phyloP scores from a whole-genome alignment of 2,329 filamentous ascomycete genomes.

The Amesomyces nigricolor region DNA sequence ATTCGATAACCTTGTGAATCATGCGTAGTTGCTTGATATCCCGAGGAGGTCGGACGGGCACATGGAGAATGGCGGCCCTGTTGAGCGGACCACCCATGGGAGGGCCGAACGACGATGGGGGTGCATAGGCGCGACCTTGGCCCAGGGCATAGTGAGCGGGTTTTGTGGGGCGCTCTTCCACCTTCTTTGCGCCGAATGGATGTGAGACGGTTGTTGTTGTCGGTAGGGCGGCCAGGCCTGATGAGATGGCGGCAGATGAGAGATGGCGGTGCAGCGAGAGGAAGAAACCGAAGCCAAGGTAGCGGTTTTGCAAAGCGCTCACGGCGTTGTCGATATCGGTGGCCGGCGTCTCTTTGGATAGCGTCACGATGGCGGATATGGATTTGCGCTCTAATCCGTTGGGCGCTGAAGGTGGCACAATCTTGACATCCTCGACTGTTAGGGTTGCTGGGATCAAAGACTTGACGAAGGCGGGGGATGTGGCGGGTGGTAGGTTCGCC shows the following conservation, averaged over 20 bases:
- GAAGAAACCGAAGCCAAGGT: constrained; percentile 79
- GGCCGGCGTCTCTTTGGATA: constrained; percentile 73
- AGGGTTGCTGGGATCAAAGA: constrained; percentile 55
- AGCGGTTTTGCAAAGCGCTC: constrained; percentile 72
- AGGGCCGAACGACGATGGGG: constrained; percentile 62
- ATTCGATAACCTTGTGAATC: constrained; percentile 84
- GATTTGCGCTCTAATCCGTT: constrained; percentile 61
- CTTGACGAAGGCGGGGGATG: constrained; percentile 54
- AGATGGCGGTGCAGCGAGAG: constrained; percentile 75
- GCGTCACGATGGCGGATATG: constrained; percentile 70
- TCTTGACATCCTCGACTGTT: constrained; percentile 66
- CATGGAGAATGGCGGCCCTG: constrained; percentile 51
- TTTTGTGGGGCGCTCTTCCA: constrained; percentile 39
- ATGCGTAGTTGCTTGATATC: constrained; percentile 74
- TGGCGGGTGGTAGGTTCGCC: constrained; percentile 55
- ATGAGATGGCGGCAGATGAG: constrained; percentile 64
- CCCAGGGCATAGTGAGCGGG: constrained; percentile 34
- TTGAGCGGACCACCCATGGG: constrained; percentile 37
- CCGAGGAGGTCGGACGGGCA: constrained; percentile 67
- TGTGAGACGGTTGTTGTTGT: constrained; percentile 46
- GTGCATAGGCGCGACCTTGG: constrained; percentile 63
- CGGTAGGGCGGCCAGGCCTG: constrained; percentile 35
- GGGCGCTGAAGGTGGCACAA: constrained; percentile 52
- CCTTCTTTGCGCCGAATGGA: constrained; percentile 71
- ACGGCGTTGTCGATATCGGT: constrained; percentile 79